Conservation (phyloP, 768 basidiomycete species). For the Leccinum subgranulosum region DNA sequence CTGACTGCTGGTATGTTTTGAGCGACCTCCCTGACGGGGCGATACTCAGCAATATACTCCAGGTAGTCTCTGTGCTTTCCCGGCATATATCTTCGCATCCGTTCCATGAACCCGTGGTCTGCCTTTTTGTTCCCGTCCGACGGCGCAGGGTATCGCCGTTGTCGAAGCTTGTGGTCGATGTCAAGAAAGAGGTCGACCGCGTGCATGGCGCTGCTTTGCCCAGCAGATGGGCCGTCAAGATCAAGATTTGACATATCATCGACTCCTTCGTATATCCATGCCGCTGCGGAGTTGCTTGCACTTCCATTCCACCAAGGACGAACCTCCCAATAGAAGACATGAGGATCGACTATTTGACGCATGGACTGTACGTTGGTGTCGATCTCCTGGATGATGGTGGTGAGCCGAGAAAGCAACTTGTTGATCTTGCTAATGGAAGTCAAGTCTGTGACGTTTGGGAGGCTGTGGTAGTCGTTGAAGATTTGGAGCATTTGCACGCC, state of each 20-base stretch:
- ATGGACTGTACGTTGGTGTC: constrained; percentile 66
- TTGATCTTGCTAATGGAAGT: constrained; percentile 65
- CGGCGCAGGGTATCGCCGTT: constrained; percentile 64
- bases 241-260: constrained; percentile 55
- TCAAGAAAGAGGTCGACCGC: constrained; percentile 83
- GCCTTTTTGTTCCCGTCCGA: constrained; percentile 62
- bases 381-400: constrained; percentile 70
- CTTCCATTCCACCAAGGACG: constrained; percentile 94
- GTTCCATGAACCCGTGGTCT: constrained; percentile 81
- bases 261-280: constrained; percentile 82
- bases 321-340: constrained; percentile 84
- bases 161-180: constrained; percentile 80
- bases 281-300: constrained; percentile 46
- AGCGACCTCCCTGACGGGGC: constrained; percentile 62
- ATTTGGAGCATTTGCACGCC: constrained; percentile 85
- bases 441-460: constrained; percentile 65
- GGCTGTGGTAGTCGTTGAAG: constrained; percentile 80
- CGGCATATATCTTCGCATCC: constrained; percentile 96
- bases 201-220: constrained; percentile 90
- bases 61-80: constrained; percentile 87
- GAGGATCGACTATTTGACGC: constrained; percentile 73
- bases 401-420: constrained; percentile 66
- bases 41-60: constrained; percentile 55
- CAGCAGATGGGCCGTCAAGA: constrained; percentile 87
- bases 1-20: constrained; percentile 53